Evolutionary conservation across 768 basidiomycete genomes (phyloP).

Genomic region (Suillus sp.): DNA sequence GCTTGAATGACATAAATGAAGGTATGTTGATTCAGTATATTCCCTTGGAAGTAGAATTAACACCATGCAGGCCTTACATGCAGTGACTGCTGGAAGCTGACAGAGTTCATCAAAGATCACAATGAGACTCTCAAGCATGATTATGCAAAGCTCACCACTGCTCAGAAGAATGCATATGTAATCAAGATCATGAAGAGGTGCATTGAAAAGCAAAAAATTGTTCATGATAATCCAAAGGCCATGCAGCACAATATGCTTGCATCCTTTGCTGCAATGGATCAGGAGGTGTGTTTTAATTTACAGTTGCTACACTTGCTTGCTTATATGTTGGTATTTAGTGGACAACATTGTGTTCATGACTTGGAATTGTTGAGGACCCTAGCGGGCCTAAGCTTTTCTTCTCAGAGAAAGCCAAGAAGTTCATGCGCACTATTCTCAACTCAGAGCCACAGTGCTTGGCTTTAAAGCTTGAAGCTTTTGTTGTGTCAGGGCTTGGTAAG

Average conservation of each 20-base stretch:
- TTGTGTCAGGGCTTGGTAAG: conserved; percentile 3
- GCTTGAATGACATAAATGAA: background rate
- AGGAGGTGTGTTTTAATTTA: background rate
- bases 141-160: background rate
- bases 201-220: background rate
- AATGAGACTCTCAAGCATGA: background rate
- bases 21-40: background rate
- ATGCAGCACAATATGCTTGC: background rate
- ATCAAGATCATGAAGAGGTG: background rate
- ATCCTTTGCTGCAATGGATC: conserved; percentile 8
- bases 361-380: conserved; percentile 4
- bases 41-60: background rate
- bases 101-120: background rate
- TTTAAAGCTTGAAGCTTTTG: conserved; percentile 5
- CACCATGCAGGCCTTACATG: background rate
- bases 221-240: background rate
- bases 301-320: background rate
- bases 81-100: background rate
- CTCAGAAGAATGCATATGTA: background rate
- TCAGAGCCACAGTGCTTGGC: background rate
- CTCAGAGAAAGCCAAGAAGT: conserved; percentile 8
- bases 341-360: background rate
- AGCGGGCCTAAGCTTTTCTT: conserved; percentile 7
- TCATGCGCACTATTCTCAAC: background rate
- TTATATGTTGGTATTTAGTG: background rate